Evolutionary conservation across 768 basidiomycete genomes (phyloP).

Genomic region (Hysterangium stoloniferum): DNA sequence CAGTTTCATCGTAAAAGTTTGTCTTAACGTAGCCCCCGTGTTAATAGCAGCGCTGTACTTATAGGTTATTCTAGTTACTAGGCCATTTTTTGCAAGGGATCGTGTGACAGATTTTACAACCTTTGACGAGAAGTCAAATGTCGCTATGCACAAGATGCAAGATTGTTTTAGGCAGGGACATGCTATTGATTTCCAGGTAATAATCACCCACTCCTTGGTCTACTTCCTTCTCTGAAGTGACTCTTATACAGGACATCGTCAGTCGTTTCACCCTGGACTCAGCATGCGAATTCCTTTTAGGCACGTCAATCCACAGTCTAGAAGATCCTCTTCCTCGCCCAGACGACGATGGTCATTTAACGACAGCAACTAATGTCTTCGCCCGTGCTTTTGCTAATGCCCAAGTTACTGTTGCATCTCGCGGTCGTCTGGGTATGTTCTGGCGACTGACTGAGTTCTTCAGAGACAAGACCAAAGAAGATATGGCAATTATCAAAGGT

Average conservation of each 20-base stretch:
- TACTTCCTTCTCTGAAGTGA: constrained; percentile 3
- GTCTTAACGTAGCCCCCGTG: background rate
- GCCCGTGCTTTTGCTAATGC: constrained; percentile 42
- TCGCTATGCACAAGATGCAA: constrained; percentile 34
- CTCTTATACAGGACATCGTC: constrained; percentile 21
- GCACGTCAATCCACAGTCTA: constrained; percentile 38
- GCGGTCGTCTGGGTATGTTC: constrained; percentile 32
- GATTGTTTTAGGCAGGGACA: constrained; percentile 36
- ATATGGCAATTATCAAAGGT: constrained; percentile 39
- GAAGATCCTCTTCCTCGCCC: constrained; percentile 49
- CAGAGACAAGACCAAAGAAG: constrained; percentile 37
- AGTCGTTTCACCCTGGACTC: constrained; percentile 53
- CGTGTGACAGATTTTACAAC: constrained; percentile 5
- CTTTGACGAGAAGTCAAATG: constrained; percentile 2
- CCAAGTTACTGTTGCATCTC: constrained; percentile 33
- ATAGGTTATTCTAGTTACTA: background rate
- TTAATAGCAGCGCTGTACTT: background rate
- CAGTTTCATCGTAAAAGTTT: constrained; percentile 23
- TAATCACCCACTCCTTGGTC: constrained; percentile 17
- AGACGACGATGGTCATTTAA: constrained; percentile 27
- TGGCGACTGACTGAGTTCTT: constrained; percentile 51
- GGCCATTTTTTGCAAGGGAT: constrained; percentile 9
- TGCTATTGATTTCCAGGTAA: constrained; percentile 50
- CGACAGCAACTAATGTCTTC: constrained; percentile 28
- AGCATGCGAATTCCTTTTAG: constrained; percentile 52